Percentiles rank a stretch among this genome's conserved stretches.
phyloP scores from a whole-genome alignment of 805 yeast genomes.

The Yarrowia keelungensis region DNA sequence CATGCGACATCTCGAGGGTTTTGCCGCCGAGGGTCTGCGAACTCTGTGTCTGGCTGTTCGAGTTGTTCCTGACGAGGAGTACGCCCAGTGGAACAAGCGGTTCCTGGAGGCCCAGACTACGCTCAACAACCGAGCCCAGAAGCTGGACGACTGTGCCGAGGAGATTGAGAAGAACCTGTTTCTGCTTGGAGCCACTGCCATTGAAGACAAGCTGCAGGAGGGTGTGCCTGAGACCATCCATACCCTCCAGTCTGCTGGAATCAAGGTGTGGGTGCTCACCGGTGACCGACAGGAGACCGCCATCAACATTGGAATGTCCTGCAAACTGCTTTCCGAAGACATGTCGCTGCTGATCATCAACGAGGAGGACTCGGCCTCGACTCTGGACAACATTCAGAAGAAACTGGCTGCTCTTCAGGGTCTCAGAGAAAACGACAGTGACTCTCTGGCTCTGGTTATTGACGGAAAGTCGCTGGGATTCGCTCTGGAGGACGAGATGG shows the following conservation, averaged over 20 bases:
- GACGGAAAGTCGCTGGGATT: constrained; percentile 91
- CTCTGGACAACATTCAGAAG: constrained; percentile 70
- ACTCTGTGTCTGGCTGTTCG: constrained; percentile 92
- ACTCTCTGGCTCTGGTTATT: constrained; percentile 85
- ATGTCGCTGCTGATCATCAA: constrained; percentile 91
- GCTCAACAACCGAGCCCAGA: constrained; percentile 72
- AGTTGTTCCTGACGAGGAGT: constrained; percentile 80
- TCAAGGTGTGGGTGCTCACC: constrained; percentile 95
- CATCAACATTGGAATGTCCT: constrained; percentile 97
- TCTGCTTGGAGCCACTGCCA: constrained; percentile 95
- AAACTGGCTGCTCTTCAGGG: constrained; percentile 77
- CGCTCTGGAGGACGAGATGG: constrained; percentile 84
- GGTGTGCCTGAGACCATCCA: constrained; percentile 98
- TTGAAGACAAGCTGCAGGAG: constrained; percentile 96
- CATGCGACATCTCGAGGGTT: constrained; percentile 87
- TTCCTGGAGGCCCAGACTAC: constrained; percentile 86
- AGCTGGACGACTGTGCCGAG: constrained; percentile 88
- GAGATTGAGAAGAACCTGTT: constrained; percentile 79
- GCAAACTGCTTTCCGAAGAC: constrained; percentile 90
- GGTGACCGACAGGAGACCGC: constrained; percentile 99
- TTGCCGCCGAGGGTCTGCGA: constrained; percentile 94
- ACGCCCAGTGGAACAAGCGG: constrained; percentile 66
- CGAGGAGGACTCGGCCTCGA: constrained; percentile 82
- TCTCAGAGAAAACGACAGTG: constrained; percentile 56
- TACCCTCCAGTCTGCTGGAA: constrained; percentile 94